phyloP scores from a whole-genome alignment of 495 filamentous ascomycete species.

The Aspergillus conjunctus region DNA sequence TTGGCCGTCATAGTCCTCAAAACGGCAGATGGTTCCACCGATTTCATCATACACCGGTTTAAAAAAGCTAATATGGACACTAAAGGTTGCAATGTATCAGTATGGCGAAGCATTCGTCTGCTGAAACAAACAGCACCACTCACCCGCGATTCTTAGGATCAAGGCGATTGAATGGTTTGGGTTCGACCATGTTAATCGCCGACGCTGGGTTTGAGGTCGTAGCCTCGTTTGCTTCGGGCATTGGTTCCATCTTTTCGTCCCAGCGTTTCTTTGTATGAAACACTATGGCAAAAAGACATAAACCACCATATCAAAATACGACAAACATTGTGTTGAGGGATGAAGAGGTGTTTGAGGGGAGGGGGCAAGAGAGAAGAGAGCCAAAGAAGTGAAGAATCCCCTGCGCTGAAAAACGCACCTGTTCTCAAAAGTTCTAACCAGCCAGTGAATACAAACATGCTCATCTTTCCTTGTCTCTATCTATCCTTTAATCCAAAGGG shows the following conservation, averaged over 20 bases:
- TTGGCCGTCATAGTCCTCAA: slow-evolving; percentile 13
- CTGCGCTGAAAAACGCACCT: background rate
- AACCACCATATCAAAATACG: background rate
- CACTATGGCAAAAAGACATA: background rate
- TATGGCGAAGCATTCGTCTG: no score
- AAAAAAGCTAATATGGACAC: slow-evolving; percentile 13
- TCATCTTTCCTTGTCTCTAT: no score
- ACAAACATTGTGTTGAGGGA: background rate
- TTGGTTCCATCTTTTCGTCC: background rate
- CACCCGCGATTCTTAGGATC: slow-evolving; percentile 21
- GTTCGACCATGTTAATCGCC: no score
- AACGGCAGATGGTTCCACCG: slow-evolving; percentile 2
- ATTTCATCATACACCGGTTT: slow-evolving; percentile 12
- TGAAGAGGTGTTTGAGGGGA: background rate
- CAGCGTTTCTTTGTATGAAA: background rate
- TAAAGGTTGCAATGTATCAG: slow-evolving; percentile 4
- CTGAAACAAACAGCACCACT: background rate
- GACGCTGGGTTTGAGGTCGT: no score
- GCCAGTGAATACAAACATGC: background rate
- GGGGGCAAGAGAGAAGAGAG: background rate
- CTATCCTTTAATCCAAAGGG: no score
- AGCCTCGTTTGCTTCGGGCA: background rate
- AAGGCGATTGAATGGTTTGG: slow-evolving; percentile 2
- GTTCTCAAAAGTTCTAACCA: background rate
- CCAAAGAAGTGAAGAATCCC: background rate